Evolutionary conservation across 2,329 filamentous ascomycete species (phyloP).

Genomic region (Hypoxylon sp.): DNA sequence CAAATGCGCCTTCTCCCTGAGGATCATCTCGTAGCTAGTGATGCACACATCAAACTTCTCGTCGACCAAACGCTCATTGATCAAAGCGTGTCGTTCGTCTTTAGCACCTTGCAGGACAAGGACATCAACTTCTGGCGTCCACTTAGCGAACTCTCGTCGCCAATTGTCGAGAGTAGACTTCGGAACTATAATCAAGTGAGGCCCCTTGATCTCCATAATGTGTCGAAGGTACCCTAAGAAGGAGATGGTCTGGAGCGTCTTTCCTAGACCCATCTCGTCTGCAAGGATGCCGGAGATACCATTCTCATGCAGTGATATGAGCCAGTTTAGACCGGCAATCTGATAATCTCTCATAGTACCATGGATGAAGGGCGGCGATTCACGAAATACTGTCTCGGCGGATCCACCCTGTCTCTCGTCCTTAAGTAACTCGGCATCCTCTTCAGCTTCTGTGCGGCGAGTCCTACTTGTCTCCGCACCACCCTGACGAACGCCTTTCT

Average conservation of each 20-base stretch:
- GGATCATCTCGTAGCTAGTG: constrained; percentile 99
- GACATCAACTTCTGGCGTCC: constrained; percentile 97
- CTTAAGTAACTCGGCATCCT: constrained; percentile 89
- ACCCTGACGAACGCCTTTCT: constrained; percentile 83
- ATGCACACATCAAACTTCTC: constrained; percentile 98
- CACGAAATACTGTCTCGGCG: constrained; percentile 91
- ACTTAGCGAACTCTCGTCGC: constrained; percentile 92
- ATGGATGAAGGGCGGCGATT: constrained; percentile 91
- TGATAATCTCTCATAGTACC: constrained; percentile 97
- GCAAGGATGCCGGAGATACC: constrained; percentile 98
- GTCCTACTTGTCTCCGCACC: constrained; percentile 84
- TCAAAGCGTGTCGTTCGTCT: constrained; percentile 89
- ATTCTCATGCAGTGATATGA: constrained; percentile 97
- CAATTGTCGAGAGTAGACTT: constrained; percentile 99
- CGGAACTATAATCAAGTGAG: constrained; percentile 91
- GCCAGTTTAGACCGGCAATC: constrained; percentile 94
- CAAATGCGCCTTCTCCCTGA: constrained; percentile 92
- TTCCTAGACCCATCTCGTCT: constrained; percentile 98
- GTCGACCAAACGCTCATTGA: constrained; percentile 90
- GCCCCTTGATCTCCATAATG: constrained; percentile 88
- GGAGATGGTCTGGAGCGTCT: constrained; percentile 96
- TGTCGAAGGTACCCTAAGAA: constrained; percentile 96
- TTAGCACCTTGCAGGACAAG: constrained; percentile 95
- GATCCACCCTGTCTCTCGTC: constrained; percentile 92
- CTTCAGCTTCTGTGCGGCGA: constrained; percentile 94